These are phyloP conservation scores for Ceriops tagal DNA, from an alignment of 345 rosid species.

Conservation along the genomic window DNA sequence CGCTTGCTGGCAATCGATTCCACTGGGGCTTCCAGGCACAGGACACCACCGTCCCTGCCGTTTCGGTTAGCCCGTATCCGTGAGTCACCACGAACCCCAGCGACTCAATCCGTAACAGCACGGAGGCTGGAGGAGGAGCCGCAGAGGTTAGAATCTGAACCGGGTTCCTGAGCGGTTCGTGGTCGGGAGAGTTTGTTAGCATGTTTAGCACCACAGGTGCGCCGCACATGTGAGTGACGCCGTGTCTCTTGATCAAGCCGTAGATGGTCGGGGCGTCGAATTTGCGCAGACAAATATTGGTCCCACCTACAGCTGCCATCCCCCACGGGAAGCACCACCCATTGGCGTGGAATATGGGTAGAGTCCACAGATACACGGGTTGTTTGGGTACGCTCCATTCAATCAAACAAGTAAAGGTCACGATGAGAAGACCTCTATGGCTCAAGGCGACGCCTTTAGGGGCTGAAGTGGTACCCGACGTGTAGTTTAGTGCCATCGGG, in stretches of 20 bases:
- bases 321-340: conserved; percentile 31
- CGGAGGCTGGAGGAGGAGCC: conserved; percentile 23
- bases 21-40: conserved; percentile 25
- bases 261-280: conserved; percentile 10
- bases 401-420: conserved; percentile 6
- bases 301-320: conserved; percentile 23
- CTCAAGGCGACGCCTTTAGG: conserved; percentile 26
- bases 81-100: conserved; percentile 29
- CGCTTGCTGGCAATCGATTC: conserved; percentile 17
- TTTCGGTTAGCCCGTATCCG: conserved; percentile 27
- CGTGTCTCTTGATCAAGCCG: conserved; percentile 17
- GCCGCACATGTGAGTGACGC: conserved; percentile 31
- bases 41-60: conserved; percentile 9
- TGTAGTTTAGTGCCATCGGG: conserved; percentile 21
- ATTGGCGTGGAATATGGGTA: conserved; percentile 28
- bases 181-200: conserved; percentile 14
- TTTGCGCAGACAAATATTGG: conserved; percentile 23
- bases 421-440: conserved; percentile 16
- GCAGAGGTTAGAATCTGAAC: conserved; percentile 19
- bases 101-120: conserved; percentile 15
- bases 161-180: conserved; percentile 4
- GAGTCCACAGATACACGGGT: conserved; percentile 22
- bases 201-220: conserved; percentile 29
- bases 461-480: conserved; percentile 30
- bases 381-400: conserved; percentile 23